A percentile compares a stretch with the other conserved stretches of the same genome.
These are phyloP conservation scores for Lentithecium fluviatile DNA, from an alignment of 495 filamentous ascomycete genomes.

Conservation along the genomic window DNA sequence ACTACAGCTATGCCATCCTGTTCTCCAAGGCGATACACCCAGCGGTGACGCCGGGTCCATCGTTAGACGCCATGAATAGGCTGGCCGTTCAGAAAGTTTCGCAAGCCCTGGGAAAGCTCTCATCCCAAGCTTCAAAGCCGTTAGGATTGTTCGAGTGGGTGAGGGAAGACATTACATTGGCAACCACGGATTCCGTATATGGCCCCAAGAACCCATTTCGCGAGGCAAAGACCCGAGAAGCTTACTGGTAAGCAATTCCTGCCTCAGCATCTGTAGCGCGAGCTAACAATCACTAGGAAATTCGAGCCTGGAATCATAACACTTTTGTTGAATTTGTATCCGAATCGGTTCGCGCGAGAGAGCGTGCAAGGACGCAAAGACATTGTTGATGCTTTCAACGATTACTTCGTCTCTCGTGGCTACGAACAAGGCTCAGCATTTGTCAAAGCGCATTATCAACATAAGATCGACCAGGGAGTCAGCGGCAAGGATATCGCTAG, in stretches of 20 bases:
- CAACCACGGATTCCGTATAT: constrained; percentile 52
- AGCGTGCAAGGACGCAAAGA: constrained; percentile 41
- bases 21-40: constrained; percentile 40
- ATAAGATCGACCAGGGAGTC: constrained; percentile 35
- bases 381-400: constrained; percentile 43
- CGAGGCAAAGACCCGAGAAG: constrained; percentile 42
- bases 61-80: constrained; percentile 47
- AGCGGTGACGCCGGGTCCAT: constrained; percentile 39
- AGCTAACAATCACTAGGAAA: constrained; percentile 39
- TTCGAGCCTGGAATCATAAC: constrained; percentile 46
- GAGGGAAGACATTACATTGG: constrained; percentile 46
- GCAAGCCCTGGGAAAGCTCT: constrained; percentile 24
- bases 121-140: constrained; percentile 3
- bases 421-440: constrained; percentile 43
- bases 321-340: constrained; percentile 40
- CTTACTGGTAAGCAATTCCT: constrained; percentile 48
- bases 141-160: constrained; percentile 44
- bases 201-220: constrained; percentile 53
- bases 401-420: constrained; percentile 45
- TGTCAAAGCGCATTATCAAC: constrained; percentile 39
- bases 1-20: constrained; percentile 40
- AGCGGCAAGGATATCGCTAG: constrained; percentile 46
- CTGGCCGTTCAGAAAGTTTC: constrained; percentile 41
- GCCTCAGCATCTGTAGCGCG: neutral
- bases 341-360: constrained; percentile 37